These are phyloP conservation scores for Pythium rhizo-oryzae DNA, from an alignment of 352 stramenopile species.

Conservation along the genomic window DNA sequence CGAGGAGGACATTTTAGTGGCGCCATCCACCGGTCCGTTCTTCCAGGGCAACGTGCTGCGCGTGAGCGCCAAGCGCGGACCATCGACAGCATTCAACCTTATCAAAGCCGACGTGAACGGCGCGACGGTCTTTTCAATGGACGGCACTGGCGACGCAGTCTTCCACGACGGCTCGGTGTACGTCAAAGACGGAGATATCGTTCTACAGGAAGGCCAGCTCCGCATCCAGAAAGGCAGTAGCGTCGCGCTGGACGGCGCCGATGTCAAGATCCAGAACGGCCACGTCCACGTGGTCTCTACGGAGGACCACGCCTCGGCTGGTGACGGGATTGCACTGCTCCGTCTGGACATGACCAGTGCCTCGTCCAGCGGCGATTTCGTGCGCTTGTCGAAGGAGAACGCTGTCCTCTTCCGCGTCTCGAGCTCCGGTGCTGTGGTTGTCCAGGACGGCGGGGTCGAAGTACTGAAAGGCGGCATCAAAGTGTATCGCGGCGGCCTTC, in stretches of 20 bases:
- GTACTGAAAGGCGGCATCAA: slow-evolving; percentile 62
- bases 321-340: slow-evolving; percentile 5
- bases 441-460: slow-evolving; percentile 60
- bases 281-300: slow-evolving; percentile 41
- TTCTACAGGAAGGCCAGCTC: slow-evolving; percentile 46
- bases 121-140: slow-evolving; percentile 60
- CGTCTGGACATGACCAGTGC: slow-evolving; percentile 11
- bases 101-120: slow-evolving; percentile 60
- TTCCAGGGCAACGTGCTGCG: slow-evolving; percentile 73
- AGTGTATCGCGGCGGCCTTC: slow-evolving; percentile 55
- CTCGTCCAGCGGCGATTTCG: slow-evolving; percentile 36
- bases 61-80: slow-evolving; percentile 45
- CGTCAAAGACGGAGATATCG: slow-evolving; percentile 52
- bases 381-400: slow-evolving; percentile 44
- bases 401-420: slow-evolving; percentile 55
- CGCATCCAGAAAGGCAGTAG: slow-evolving; percentile 40
- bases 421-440: slow-evolving; percentile 48
- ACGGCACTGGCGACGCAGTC: slow-evolving; percentile 48
- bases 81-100: slow-evolving; percentile 66
- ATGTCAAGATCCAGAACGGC: slow-evolving; percentile 47
- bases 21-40: slow-evolving; percentile 52
- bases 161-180: slow-evolving; percentile 48
- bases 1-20: slow-evolving; percentile 59
- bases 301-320: not conserved
- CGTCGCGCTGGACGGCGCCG: slow-evolving; percentile 50